Evolutionary conservation across 495 filamentous ascomycete species (phyloP).

Genomic region (Lineolata rhizophorae): DNA sequence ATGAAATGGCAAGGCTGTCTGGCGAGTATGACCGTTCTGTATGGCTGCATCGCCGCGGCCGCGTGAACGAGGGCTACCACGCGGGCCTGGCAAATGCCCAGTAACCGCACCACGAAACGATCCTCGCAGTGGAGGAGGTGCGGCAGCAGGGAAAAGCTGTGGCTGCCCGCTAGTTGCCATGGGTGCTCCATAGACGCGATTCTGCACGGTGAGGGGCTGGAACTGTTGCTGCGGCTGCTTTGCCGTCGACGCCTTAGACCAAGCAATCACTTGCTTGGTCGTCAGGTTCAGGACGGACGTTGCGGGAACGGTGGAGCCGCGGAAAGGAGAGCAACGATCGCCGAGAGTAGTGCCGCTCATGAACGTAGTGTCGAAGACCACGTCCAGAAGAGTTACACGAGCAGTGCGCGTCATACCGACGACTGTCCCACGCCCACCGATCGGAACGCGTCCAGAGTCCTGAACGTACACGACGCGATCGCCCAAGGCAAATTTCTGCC

Average conservation of each 20-base stretch:
- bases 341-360: constrained; percentile 87
- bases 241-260: constrained; percentile 41
- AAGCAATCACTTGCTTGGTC: constrained; percentile 56
- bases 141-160: constrained; percentile 44
- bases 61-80: too few species aligned
- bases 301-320: constrained; percentile 74
- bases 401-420: constrained; percentile 75
- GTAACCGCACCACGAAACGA: constrained; percentile 59
- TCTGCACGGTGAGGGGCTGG: constrained; percentile 32
- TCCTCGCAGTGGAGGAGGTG: constrained; percentile 46
- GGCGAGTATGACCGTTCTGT: too few species aligned
- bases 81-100: too few species aligned
- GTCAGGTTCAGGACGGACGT: constrained; percentile 73
- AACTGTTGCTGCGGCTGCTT: constrained; percentile 25
- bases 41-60: too few species aligned
- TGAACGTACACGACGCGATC: constrained; percentile 87
- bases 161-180: constrained; percentile 28
- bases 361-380: constrained; percentile 84
- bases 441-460: constrained; percentile 84
- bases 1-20: too few species aligned
- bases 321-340: constrained; percentile 83
- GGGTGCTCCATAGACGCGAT: constrained; percentile 25
- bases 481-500: constrained; percentile 66
- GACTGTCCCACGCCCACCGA: constrained; percentile 77
- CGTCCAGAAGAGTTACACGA: constrained; percentile 60